These are phyloP conservation scores for Blastobotrys buckinghamii DNA, from an alignment of 1,139 yeast genomes.

Conservation along the genomic window DNA sequence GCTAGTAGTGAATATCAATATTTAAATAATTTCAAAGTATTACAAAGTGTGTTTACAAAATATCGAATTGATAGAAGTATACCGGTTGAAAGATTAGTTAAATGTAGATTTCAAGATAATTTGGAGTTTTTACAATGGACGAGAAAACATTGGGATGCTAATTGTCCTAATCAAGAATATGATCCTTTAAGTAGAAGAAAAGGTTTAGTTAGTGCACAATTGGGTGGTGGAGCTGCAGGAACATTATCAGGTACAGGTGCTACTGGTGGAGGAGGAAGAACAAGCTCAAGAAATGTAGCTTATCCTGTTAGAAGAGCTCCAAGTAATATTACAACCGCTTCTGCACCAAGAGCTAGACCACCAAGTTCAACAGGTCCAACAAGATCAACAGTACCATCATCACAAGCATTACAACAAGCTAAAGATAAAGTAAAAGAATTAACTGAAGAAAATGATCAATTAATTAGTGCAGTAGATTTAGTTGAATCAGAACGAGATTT, in stretches of 20 bases:
- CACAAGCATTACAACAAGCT: conserved; percentile 14
- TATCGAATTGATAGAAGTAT: conserved; percentile 69
- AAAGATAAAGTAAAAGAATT: conserved; percentile 34
- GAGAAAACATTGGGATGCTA: conserved; percentile 73
- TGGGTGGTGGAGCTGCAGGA: conserved; percentile 18
- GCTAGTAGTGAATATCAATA: conserved; percentile 71
- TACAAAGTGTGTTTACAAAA: conserved; percentile 69
- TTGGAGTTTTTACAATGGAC: conserved; percentile 93
- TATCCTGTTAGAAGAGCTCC: conserved; percentile 1
- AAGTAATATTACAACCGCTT: conserved; percentile 3
- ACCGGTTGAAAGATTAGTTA: conserved; percentile 74
- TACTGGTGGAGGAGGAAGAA: neutral
- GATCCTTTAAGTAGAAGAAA: conserved; percentile 59
- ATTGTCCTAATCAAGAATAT: conserved; percentile 61
- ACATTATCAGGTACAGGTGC: conserved; percentile 10
- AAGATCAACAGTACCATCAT: conserved; percentile 14
- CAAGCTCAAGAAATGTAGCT: conserved; percentile 6
- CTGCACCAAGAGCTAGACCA: conserved; percentile 9
- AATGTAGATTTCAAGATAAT: conserved; percentile 90
- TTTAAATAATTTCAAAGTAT: conserved; percentile 72
- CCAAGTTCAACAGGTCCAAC: conserved; percentile 12
- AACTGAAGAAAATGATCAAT: conserved; percentile 42
- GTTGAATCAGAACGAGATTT: conserved; percentile 69
- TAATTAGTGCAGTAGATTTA: conserved; percentile 39
- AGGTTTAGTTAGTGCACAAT: conserved; percentile 13